Conservation (phyloP, 108 stramenopile species). For the Skeletonema grethae region DNA sequence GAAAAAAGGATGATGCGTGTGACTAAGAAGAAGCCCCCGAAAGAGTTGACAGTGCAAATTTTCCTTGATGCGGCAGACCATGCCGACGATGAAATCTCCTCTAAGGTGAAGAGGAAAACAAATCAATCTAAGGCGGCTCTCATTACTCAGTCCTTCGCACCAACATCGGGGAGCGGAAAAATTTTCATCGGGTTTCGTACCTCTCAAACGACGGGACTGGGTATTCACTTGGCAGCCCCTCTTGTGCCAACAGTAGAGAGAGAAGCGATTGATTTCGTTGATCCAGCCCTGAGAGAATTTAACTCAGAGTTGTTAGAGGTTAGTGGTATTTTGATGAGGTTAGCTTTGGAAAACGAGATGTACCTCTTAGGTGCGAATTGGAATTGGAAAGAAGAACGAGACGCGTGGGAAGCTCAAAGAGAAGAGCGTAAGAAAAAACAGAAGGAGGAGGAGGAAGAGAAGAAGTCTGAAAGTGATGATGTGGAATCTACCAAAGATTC, state of each 20-base stretch:
- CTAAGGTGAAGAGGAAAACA: constrained; percentile 1
- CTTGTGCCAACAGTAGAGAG: constrained; percentile 84
- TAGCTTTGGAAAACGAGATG: constrained; percentile 74
- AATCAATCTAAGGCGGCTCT: constrained; percentile 21
- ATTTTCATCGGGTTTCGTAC: constrained; percentile 86
- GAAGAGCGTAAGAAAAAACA: constrained; percentile 16
- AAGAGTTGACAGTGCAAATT: constrained; percentile 62
- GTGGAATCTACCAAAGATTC: constrained; percentile 18
- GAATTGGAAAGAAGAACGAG: constrained; percentile 43
- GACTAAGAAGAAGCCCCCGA: constrained; percentile 84
- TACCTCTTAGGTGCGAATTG: constrained; percentile 46
- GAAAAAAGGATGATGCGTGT: constrained; percentile 77
- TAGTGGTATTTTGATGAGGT: constrained; percentile 61
- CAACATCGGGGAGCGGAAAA: constrained; percentile 59
- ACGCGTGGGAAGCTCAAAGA: constrained; percentile 32
- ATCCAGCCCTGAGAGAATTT: constrained; percentile 66
- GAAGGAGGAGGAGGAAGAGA: background rate
- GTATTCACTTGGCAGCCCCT: constrained; percentile 77
- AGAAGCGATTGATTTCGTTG: constrained; percentile 82
- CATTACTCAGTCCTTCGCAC: constrained; percentile 66
- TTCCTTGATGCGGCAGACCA: constrained; percentile 62
- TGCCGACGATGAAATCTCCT: constrained; percentile 27
- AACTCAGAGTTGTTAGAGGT: constrained; percentile 75
- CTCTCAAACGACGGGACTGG: constrained; percentile 80
- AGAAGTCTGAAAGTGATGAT: constrained; percentile 7